Percentiles rank a stretch among this genome's conserved stretches.
These are phyloP conservation scores for Pythium phragmitis DNA, from an alignment of 352 stramenopile species.

Conservation along the genomic window DNA sequence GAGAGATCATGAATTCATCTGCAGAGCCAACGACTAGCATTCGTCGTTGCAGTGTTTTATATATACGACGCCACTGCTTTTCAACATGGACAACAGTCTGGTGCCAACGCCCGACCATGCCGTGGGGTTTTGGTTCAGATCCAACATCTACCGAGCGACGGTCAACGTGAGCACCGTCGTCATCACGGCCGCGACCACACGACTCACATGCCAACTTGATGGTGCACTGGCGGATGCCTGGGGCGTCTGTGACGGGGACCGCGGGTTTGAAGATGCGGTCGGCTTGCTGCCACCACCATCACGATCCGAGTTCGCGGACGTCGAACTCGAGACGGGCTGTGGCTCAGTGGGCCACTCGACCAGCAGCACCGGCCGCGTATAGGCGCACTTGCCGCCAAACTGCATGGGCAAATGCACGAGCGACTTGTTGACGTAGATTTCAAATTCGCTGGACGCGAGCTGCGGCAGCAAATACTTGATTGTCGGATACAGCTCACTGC, in stretches of 20 bases:
- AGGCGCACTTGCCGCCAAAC: conserved; percentile 54
- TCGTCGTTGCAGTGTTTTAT: too few species aligned
- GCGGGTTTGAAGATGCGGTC: not conserved
- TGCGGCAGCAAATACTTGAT: conserved; percentile 39
- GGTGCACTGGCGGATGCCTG: too few species aligned
- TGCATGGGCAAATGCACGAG: conserved; percentile 54
- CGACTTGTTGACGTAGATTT: conserved; percentile 37
- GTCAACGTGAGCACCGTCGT: not conserved
- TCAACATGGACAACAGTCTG: too few species aligned
- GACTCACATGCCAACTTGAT: too few species aligned
- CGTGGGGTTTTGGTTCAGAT: not conserved
- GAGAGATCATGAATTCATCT: too few species aligned
- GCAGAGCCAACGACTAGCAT: too few species aligned
- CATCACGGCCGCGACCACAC: not conserved
- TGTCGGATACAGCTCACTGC: conserved; percentile 40
- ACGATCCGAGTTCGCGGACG: too few species aligned
- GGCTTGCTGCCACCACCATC: not conserved
- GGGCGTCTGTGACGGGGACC: not conserved
- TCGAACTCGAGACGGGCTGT: conserved; percentile 20
- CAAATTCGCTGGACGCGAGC: conserved; percentile 30
- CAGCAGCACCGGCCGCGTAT: conserved; percentile 41
- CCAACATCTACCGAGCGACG: not conserved
- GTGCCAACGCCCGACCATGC: too few species aligned
- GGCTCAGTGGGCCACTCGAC: conserved; percentile 56
- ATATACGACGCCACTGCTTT: too few species aligned